Percentiles rank a stretch among this genome's conserved stretches.
Evolutionary conservation across 2,329 filamentous ascomycete genomes (phyloP).

Genomic region (Ceratocystis harringtonii): DNA sequence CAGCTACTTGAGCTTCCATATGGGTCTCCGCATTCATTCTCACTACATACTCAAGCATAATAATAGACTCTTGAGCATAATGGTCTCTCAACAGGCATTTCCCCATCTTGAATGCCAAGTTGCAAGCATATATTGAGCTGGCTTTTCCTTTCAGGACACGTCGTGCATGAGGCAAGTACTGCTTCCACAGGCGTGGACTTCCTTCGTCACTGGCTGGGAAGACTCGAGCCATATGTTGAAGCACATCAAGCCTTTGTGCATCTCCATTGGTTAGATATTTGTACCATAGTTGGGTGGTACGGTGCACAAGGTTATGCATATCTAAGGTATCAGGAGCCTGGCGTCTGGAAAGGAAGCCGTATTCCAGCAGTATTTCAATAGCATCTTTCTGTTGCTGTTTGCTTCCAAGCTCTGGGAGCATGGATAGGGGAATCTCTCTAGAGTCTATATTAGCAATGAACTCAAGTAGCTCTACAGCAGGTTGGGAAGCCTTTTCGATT

Average conservation of each 20-base stretch:
- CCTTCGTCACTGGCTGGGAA: background rate
- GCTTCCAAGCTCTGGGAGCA: background rate
- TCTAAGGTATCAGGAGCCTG: background rate
- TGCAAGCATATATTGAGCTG: background rate
- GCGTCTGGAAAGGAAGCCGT: background rate
- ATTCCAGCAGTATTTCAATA: background rate
- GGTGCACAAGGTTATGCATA: background rate
- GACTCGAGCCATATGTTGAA: background rate
- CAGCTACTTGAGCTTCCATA: background rate
- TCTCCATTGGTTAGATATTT: background rate
- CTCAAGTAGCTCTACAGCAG: background rate
- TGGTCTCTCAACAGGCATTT: background rate
- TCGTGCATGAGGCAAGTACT: background rate
- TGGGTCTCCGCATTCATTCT: too few species aligned
- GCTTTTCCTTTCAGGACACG: background rate
- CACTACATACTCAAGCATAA: too few species aligned
- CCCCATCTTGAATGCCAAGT: background rate
- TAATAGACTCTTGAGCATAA: background rate
- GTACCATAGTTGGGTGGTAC: background rate
- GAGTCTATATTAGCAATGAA: background rate
- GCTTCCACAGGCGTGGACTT: background rate
- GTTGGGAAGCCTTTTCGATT: background rate
- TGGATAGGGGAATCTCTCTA: background rate
- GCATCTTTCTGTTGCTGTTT: background rate
- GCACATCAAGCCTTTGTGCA: background rate